phyloP scores from a whole-genome alignment of 2,329 filamentous ascomycete genomes.

The Magnaporthales sp. region DNA sequence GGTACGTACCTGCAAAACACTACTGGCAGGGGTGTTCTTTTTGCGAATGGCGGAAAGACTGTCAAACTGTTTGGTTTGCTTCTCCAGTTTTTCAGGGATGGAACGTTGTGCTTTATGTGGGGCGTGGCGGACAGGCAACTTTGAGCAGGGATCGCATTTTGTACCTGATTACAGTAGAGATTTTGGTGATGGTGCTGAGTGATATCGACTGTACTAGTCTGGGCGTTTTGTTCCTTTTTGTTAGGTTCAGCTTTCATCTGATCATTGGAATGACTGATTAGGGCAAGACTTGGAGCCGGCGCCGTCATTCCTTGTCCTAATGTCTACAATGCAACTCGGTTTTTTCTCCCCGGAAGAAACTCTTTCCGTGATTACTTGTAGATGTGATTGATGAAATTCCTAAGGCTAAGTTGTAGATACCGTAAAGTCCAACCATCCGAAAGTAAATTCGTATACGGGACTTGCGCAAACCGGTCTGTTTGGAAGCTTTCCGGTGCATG shows the following conservation, averaged over 20 bases:
- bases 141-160: neutral
- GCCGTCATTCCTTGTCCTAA: neutral
- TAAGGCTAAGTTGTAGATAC: neutral
- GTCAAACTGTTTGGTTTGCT: neutral
- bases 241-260: neutral
- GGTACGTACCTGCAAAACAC: neutral
- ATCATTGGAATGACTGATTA: too few species aligned
- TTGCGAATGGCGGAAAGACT: neutral
- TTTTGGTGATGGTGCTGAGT: neutral
- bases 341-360: too few species aligned
- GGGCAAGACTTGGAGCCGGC: neutral
- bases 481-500: neutral
- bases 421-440: neutral
- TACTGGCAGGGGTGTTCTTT: neutral
- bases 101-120: neutral
- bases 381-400: neutral
- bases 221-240: neutral
- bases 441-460: neutral
- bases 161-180: neutral
- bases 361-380: neutral
- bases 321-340: neutral
- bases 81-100: neutral
- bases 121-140: neutral
- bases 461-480: neutral
- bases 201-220: neutral